Evolutionary conservation across 2,329 filamentous ascomycete species (phyloP).

Genomic region (Zopfia rhizophila): DNA sequence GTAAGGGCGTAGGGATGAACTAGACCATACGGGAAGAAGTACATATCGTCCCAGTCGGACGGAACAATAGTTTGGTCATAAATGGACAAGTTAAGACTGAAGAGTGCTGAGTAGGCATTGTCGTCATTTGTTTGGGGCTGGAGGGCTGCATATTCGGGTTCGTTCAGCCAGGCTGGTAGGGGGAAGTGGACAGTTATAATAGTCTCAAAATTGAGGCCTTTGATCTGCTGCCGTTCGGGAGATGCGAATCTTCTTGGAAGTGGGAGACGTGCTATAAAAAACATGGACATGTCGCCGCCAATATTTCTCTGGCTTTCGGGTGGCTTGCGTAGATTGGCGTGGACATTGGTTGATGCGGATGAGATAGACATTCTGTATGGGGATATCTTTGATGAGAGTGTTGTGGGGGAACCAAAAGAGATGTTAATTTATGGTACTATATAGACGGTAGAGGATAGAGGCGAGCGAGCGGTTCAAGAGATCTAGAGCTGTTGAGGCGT

Average conservation of each 20-base stretch:
- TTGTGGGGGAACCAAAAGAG: slow-evolving; percentile 9
- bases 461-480: slow-evolving; percentile 4
- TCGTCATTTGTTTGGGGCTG: slow-evolving; percentile 7
- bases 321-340: slow-evolving; percentile 9
- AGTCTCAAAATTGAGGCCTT: slow-evolving; percentile 10
- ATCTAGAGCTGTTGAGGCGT: slow-evolving; percentile 10
- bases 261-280: slow-evolving; percentile 11
- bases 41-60: slow-evolving; percentile 10
- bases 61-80: slow-evolving; percentile 10
- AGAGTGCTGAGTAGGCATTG: slow-evolving; percentile 8
- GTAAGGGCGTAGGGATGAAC: slow-evolving; percentile 10
- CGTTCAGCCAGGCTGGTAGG: slow-evolving; percentile 7
- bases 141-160: slow-evolving; percentile 10
- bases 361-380: slow-evolving; percentile 7
- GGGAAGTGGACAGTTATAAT: slow-evolving; percentile 9
- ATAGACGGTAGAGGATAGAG: slow-evolving; percentile 8
- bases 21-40: slow-evolving; percentile 8
- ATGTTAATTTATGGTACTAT: slow-evolving; percentile 11
- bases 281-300: slow-evolving; percentile 8
- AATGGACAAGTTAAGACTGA: slow-evolving; percentile 8
- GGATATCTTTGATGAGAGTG: slow-evolving; percentile 3
- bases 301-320: slow-evolving; percentile 10
- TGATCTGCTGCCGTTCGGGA: slow-evolving; percentile 7
- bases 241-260: slow-evolving; percentile 8
- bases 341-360: slow-evolving; percentile 6